Evolutionary conservation across 495 filamentous ascomycete species (phyloP).

Genomic region (Aspergillus taichungensis): DNA sequence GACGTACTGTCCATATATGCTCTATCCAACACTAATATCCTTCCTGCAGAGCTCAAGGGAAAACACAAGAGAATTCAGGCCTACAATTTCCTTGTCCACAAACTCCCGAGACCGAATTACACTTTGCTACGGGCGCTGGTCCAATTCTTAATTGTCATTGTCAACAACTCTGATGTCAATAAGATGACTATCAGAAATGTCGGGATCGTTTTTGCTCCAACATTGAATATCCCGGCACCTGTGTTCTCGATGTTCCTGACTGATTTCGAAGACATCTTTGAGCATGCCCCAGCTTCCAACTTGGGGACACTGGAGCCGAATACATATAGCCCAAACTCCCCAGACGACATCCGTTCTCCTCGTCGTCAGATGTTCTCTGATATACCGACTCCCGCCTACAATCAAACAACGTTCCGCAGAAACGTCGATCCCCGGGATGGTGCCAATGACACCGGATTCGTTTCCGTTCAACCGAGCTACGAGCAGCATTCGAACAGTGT

Average conservation of each 20-base stretch:
- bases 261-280: conserved; percentile 82
- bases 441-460: conserved; percentile 49
- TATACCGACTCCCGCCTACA: conserved; percentile 55
- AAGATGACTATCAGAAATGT: conserved; percentile 99
- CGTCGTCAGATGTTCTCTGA: conserved; percentile 63
- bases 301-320: conserved; percentile 30
- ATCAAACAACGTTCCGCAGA: conserved; percentile 48
- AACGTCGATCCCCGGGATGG: conserved; percentile 15
- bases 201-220: conserved; percentile 97
- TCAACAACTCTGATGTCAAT: conserved; percentile 82
- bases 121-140: conserved; percentile 74
- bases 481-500: conserved; percentile 22
- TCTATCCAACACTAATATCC: conserved; percentile 8
- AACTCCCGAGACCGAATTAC: conserved; percentile 71
- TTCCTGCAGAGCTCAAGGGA: conserved; percentile 50
- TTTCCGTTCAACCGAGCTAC: conserved; percentile 54
- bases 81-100: conserved; percentile 77
- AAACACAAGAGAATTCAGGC: conserved; percentile 68
- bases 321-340: conserved; percentile 35
- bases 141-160: conserved; percentile 77
- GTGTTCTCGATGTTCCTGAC: conserved; percentile 91
- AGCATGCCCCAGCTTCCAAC: conserved; percentile 32
- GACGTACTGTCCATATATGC: no score
- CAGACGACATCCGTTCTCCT: conserved; percentile 58
- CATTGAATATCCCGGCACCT: conserved; percentile 90